Conservation (phyloP, 2,329 filamentous ascomycete species). For the Ophiostoma sp. region DNA sequence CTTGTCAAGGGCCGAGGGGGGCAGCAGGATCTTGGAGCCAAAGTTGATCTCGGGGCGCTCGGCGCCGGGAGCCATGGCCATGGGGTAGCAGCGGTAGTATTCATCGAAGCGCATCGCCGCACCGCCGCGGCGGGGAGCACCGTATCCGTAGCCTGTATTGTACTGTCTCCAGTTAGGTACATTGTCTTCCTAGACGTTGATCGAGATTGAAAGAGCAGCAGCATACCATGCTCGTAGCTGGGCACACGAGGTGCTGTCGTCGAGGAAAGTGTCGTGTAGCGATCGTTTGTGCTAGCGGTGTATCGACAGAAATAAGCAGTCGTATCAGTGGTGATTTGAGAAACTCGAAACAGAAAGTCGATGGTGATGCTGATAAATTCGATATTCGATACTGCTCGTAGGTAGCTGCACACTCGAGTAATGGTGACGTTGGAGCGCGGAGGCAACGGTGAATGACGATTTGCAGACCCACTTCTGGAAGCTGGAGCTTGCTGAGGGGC, state of each 20-base stretch:
- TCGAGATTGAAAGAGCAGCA: neutral
- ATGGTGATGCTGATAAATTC: neutral
- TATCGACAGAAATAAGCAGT: neutral
- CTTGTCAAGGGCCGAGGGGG: conserved; percentile 94
- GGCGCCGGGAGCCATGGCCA: conserved; percentile 86
- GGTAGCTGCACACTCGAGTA: neutral
- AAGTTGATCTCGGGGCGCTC: conserved; percentile 89
- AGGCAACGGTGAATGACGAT: conserved; percentile 13
- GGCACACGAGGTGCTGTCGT: neutral
- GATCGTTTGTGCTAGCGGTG: neutral
- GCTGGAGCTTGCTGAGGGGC: conserved; percentile 14
- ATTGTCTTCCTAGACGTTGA: neutral
- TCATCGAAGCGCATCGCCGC: conserved; percentile 82
- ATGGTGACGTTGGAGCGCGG: conserved; percentile 7
- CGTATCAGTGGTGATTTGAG: neutral
- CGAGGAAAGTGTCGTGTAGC: neutral
- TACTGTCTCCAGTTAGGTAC: conserved; percentile 7
- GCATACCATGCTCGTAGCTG: conserved; percentile 4
- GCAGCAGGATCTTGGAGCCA: conserved; percentile 95
- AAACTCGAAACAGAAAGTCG: neutral
- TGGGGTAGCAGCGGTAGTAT: conserved; percentile 95
- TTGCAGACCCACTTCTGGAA: neutral
- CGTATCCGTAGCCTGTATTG: conserved; percentile 21
- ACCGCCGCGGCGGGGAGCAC: conserved; percentile 40
- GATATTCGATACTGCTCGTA: neutral